Conservation (phyloP, 441 rosid genomes). For the Croton laevigatus region DNA sequence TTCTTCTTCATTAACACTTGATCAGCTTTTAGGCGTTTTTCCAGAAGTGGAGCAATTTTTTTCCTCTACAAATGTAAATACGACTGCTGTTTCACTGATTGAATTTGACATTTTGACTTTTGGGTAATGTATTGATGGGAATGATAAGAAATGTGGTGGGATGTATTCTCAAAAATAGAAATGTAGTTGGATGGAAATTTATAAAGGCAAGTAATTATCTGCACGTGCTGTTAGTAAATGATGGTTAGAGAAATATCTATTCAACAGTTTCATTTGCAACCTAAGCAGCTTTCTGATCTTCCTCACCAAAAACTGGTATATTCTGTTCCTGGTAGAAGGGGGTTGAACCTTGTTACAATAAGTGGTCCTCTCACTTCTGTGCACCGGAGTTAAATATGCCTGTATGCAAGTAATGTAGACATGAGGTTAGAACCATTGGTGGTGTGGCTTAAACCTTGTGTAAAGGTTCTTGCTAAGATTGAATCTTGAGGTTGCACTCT, state of each 20-base stretch:
- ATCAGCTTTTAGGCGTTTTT: constrained; percentile 17
- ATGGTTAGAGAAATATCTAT: not conserved
- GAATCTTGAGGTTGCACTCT: too few species aligned
- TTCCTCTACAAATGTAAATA: constrained; percentile 27
- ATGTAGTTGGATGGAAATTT: constrained; percentile 16
- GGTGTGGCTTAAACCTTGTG: too few species aligned
- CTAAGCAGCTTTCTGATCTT: too few species aligned
- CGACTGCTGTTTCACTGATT: constrained; percentile 14
- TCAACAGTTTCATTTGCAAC: not conserved
- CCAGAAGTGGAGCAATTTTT: constrained; percentile 16
- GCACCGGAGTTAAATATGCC: too few species aligned
- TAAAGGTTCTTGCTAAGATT: too few species aligned
- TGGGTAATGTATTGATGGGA: constrained; percentile 17
- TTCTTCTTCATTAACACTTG: not conserved
- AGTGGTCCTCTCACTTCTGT: too few species aligned
- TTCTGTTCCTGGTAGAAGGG: too few species aligned
- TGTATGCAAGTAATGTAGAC: too few species aligned
- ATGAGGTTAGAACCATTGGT: too few species aligned
- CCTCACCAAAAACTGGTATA: too few species aligned
- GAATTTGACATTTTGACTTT: constrained; percentile 16
- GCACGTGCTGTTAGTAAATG: not conserved
- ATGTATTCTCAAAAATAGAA: not conserved
- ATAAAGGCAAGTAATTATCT: constrained; percentile 8
- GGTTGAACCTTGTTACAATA: too few species aligned
- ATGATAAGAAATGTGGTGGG: constrained; percentile 14